Evolutionary conservation across 495 filamentous ascomycete species (phyloP).

Genomic region (Penicillium soppii): DNA sequence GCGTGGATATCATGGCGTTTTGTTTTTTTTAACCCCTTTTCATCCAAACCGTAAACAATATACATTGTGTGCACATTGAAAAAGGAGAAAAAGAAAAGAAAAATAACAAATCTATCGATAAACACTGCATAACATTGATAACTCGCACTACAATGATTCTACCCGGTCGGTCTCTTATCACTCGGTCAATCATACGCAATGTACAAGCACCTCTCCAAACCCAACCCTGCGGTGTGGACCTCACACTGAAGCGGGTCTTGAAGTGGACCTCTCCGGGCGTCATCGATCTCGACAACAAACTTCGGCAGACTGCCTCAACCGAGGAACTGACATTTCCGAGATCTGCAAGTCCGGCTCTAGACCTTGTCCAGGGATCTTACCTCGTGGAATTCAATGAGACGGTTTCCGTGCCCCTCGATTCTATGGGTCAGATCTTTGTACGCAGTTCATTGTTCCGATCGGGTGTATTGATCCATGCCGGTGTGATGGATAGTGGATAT

Average conservation of each 20-base stretch:
- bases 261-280: slow-evolving; percentile 36
- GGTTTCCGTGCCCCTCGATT: slow-evolving; percentile 35
- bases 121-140: too few relatives aligned
- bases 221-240: slow-evolving; percentile 47
- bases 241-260: slow-evolving; percentile 34
- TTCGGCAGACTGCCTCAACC: slow-evolving; percentile 30
- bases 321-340: slow-evolving; percentile 23
- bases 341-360: slow-evolving; percentile 11
- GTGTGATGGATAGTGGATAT: slow-evolving; percentile 50
- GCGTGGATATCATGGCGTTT: background rate
- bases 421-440: slow-evolving; percentile 39
- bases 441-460: slow-evolving; percentile 42
- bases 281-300: slow-evolving; percentile 46
- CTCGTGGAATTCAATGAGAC: slow-evolving; percentile 50
- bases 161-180: slow-evolving; percentile 22
- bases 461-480: slow-evolving; percentile 34
- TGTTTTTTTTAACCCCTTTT: background rate
- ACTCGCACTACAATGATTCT: too few relatives aligned
- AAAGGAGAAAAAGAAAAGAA: too few relatives aligned
- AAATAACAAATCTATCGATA: too few relatives aligned
- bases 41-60: background rate
- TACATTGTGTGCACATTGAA: too few relatives aligned
- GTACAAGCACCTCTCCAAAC: slow-evolving; percentile 29
- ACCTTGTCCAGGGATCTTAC: slow-evolving; percentile 34
- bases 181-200: slow-evolving; percentile 32